phyloP scores from a whole-genome alignment of 1,139 yeast genomes.

The Pichia cactophila region DNA sequence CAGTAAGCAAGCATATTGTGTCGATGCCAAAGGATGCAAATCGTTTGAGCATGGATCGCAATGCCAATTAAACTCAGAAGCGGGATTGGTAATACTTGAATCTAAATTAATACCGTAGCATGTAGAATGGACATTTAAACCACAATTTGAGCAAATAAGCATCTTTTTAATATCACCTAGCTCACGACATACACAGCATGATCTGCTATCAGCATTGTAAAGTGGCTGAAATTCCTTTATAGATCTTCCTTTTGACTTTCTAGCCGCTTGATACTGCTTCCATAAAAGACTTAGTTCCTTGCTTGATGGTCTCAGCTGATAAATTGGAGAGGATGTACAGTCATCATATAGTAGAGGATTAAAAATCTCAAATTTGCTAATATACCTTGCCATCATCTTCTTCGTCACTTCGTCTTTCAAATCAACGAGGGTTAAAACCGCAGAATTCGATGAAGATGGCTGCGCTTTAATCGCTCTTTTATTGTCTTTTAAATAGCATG shows the following conservation, averaged over 20 bases:
- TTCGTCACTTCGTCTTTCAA: slow-evolving; percentile 7
- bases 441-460: too few relatives aligned
- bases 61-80: slow-evolving; percentile 46
- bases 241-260: slow-evolving; percentile 8
- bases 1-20: slow-evolving; percentile 56
- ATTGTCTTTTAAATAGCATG: too few relatives aligned
- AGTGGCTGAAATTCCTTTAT: slow-evolving; percentile 12
- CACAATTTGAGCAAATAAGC: slow-evolving; percentile 61
- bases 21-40: slow-evolving; percentile 49
- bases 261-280: slow-evolving; percentile 15
- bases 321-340: slow-evolving; percentile 13
- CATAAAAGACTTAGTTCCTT: slow-evolving; percentile 19
- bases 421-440: slow-evolving; percentile 2
- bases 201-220: slow-evolving; percentile 29
- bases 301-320: slow-evolving; percentile 19
- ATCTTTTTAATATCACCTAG: slow-evolving; percentile 32
- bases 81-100: slow-evolving; percentile 12
- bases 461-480: too few relatives aligned
- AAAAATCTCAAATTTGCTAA: slow-evolving; percentile 20
- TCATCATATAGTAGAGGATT: slow-evolving; percentile 17
- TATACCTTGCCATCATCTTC: slow-evolving; percentile 18
- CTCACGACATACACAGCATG: slow-evolving; percentile 54
- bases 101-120: slow-evolving; percentile 54
- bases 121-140: slow-evolving; percentile 58
- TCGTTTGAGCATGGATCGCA: slow-evolving; percentile 82